Evolutionary conservation across 371 early-diverging fungal genomes (phyloP).

Genomic region (Mortierella sp.): DNA sequence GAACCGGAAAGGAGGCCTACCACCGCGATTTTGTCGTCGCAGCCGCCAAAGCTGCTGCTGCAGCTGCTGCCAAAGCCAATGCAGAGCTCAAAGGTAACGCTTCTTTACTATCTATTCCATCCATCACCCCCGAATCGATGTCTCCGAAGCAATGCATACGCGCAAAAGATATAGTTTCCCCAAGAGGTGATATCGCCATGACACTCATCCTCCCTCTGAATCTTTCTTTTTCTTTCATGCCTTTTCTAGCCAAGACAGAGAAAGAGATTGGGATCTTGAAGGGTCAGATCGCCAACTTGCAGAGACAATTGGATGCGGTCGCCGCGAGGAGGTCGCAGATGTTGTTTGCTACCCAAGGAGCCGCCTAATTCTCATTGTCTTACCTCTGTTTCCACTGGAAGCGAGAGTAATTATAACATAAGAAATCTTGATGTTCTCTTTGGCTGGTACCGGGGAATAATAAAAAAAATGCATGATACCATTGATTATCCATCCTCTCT

Average conservation of each 20-base stretch:
- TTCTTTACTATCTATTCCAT: neutral
- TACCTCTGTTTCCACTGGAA: neutral
- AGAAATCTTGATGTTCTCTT: neutral
- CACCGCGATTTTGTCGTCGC: slow-evolving; percentile 34
- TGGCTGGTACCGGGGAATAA: slow-evolving; percentile 10
- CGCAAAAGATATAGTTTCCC: neutral
- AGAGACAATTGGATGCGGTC: slow-evolving; percentile 32
- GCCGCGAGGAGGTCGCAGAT: slow-evolving; percentile 27
- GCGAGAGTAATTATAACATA: neutral
- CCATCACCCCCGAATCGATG: neutral
- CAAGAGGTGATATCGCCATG: neutral
- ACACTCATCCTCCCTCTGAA: neutral
- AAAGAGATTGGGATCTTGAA: slow-evolving; percentile 22
- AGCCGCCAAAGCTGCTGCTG: slow-evolving; percentile 16
- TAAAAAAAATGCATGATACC: neutral
- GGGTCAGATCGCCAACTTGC: slow-evolving; percentile 31
- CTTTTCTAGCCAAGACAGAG: slow-evolving; percentile 20
- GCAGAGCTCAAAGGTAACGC: slow-evolving; percentile 30
- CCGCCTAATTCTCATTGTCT: neutral
- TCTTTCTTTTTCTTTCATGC: neutral
- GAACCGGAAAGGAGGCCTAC: slow-evolving; percentile 23
- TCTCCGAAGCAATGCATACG: neutral
- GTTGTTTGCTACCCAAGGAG: slow-evolving; percentile 28
- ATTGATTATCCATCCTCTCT: neutral
- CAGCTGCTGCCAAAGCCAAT: slow-evolving; percentile 19